phyloP scores from a whole-genome alignment of 805 yeast species.

The Vanderwaltozyma tropicalis region DNA sequence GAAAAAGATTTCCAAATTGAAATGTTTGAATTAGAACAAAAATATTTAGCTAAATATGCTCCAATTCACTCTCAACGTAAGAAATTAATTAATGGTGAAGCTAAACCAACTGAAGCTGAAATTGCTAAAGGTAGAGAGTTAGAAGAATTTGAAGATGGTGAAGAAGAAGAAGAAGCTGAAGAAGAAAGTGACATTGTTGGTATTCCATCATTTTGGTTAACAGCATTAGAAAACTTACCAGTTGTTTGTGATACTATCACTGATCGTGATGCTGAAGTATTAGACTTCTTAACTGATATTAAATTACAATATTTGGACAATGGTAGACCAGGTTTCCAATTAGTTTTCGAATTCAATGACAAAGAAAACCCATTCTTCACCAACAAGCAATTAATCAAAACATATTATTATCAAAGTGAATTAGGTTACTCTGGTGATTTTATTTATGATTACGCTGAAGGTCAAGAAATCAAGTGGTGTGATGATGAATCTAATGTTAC shows the following conservation, averaged over 20 bases:
- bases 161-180: constrained; percentile 34
- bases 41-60: constrained; percentile 57
- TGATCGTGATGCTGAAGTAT: constrained; percentile 81
- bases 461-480: constrained; percentile 70
- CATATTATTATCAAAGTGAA: constrained; percentile 89
- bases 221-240: constrained; percentile 80
- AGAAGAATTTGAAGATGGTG: constrained; percentile 36
- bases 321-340: constrained; percentile 69
- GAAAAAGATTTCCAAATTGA: constrained; percentile 91
- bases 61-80: constrained; percentile 71
- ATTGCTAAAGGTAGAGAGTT: constrained; percentile 67
- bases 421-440: constrained; percentile 92
- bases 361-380: constrained; percentile 61
- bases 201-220: constrained; percentile 92
- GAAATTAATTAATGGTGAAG: constrained; percentile 57
- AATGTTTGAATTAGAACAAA: constrained; percentile 74
- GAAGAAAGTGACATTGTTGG: constrained; percentile 47
- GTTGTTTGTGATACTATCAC: constrained; percentile 76
- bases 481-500: constrained; percentile 76
- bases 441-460: constrained; percentile 94
- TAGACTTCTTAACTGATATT: constrained; percentile 57
- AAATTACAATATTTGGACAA: constrained; percentile 63
- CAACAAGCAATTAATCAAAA: constrained; percentile 64
- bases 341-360: constrained; percentile 67
- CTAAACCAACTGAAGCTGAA: constrained; percentile 72